Evolutionary conservation across 441 rosid species (phyloP), one percentile per base, ranked within the genome.

Genomic region (Pelargonium australe): DNA sequence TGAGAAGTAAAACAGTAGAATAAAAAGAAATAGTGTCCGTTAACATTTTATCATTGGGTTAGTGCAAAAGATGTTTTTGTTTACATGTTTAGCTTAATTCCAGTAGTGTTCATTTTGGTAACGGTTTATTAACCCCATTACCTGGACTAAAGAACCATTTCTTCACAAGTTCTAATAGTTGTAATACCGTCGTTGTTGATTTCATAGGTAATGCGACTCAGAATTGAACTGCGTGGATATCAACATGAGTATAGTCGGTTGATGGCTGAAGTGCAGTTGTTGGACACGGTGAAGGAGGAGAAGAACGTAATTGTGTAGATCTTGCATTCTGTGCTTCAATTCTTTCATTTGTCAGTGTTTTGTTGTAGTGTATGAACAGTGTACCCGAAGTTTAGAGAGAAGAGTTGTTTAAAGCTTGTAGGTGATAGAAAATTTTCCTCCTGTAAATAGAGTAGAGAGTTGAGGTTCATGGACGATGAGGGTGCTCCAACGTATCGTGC

Each of bases 131-230:
- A 65, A 63, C 12, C 45, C 25, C 23, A 40, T 17, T 10, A 4
- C 17, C 2, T 44, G 58, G 47, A 64, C 23, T 37, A 20, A 4
- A 20, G 25, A 43, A 40, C 44, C 40, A 64, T 43, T 37, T 2
- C 64, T 57, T 61, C 14, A 44, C 51, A 20, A 20, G 28, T 19
- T 47, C 64, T 5, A 37, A 14, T 51, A 37, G 6, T 0, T 7
- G 17, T 4, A 3, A 13, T 19, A 16, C 14, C 17, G 2, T 40
- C 17, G 2, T 40, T 23, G 14, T 69, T 37, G 14, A 41, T 69
- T 10, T 23, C 76, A 80, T 87, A 94, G 97, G 85, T 78, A 53
- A 67, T 72, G 47, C 34, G 65, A 70, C 92, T 91, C 28, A 77
- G 74, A 71, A 80, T 55, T 47, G 94, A 88, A 79, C 49, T 91